Conservation (phyloP, 140 eudicot species). For the Flaveria floridana region DNA sequence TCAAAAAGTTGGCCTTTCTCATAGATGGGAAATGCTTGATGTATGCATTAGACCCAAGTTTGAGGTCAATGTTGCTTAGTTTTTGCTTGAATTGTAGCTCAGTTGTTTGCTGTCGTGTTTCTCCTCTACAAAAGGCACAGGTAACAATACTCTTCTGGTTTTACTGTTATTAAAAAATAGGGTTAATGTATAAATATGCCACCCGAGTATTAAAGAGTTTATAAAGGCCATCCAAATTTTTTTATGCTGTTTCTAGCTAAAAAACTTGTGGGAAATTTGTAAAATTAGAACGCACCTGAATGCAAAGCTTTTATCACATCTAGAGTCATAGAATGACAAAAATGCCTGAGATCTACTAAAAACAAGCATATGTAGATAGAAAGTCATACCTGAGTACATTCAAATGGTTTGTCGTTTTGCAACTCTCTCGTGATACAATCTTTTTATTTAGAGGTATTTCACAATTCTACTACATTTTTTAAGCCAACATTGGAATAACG, state of each 20-base stretch:
- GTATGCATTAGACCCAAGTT: constrained; percentile 89
- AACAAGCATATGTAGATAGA: too few species aligned
- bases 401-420: too few species aligned
- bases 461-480: not conserved
- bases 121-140: constrained; percentile 96
- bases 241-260: not conserved
- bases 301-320: not conserved
- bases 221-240: not conserved
- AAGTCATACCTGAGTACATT: too few species aligned
- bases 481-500: not conserved
- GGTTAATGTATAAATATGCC: not conserved
- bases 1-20: constrained; percentile 67
- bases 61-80: constrained; percentile 69
- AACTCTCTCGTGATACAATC: too few species aligned
- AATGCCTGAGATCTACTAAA: not conserved
- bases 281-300: not conserved
- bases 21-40: constrained; percentile 94
- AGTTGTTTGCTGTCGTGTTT: constrained; percentile 93
- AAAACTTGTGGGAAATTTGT: not conserved
- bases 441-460: too few species aligned
- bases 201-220: not conserved
- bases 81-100: constrained; percentile 86
- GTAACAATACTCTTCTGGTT: constrained; percentile 31
- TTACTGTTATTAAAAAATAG: not conserved
- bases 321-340: not conserved